A percentile compares a stretch with the other conserved stretches of the same genome.
Evolutionary conservation across 768 basidiomycete genomes (phyloP).

Genomic region (Auricularia sp.): DNA sequence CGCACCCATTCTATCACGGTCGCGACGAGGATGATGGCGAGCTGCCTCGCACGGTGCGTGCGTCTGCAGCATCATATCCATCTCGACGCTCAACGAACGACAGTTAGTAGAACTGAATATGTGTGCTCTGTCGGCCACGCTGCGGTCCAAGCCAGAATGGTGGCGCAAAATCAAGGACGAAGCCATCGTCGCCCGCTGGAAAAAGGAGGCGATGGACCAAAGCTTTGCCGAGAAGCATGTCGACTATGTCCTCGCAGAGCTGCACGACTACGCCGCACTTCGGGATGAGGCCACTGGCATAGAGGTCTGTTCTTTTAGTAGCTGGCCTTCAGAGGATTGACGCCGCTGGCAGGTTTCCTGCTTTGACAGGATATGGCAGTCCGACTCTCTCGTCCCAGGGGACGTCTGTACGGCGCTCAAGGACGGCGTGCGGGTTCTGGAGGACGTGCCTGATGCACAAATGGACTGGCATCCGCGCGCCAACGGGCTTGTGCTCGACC

Average conservation of each 20-base stretch:
- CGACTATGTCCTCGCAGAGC: conserved; percentile 13
- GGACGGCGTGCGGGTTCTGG: conserved; percentile 20
- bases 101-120: not conserved
- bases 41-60: not conserved
- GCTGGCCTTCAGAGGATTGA: not conserved
- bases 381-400: conserved; percentile 23
- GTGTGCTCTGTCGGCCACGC: not conserved
- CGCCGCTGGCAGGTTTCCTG: conserved; percentile 9
- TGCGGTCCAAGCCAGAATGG: not conserved
- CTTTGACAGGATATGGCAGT: conserved; percentile 16
- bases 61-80: not conserved
- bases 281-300: conserved; percentile 12
- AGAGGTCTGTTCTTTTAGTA: not conserved
- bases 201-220: not conserved
- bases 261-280: conserved; percentile 12
- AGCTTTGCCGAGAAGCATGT: conserved; percentile 9
- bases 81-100: not conserved
- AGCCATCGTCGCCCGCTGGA: not conserved
- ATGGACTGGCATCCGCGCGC: conserved; percentile 41
- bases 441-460: conserved; percentile 24
- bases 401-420: conserved; percentile 17
- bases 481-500: conserved; percentile 32
- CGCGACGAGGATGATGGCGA: not conserved
- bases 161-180: not conserved
- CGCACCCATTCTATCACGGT: not conserved